These are phyloP conservation scores for Cyclotella distinguenda DNA, from an alignment of 108 stramenopile species.

Conservation along the genomic window DNA sequence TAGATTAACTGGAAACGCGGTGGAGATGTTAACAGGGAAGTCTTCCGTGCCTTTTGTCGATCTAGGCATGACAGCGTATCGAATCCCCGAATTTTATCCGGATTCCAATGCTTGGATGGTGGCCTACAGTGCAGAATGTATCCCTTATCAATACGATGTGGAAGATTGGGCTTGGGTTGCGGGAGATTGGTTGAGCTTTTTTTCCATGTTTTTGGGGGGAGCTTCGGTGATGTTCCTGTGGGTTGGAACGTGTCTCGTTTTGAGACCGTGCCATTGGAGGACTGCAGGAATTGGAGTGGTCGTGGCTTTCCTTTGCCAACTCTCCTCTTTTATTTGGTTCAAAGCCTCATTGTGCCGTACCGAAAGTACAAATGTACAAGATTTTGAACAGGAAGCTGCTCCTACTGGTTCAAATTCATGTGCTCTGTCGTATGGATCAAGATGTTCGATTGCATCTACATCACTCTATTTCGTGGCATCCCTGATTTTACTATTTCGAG, in stretches of 20 bases:
- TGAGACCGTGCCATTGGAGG: conserved; percentile 27
- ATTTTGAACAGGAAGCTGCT: conserved; percentile 19
- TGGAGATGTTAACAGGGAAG: conserved; percentile 43
- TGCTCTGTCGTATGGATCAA: conserved; percentile 42
- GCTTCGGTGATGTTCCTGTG: conserved; percentile 39
- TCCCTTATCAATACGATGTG: conserved; percentile 6
- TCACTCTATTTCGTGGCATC: conserved; percentile 23
- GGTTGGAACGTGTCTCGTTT: conserved; percentile 29
- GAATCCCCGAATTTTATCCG: conserved; percentile 40
- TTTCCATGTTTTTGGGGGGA: conserved; percentile 31
- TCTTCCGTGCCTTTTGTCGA: conserved; percentile 29
- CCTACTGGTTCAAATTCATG: conserved; percentile 26
- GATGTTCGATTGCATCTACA: conserved; percentile 33
- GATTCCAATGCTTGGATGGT: conserved; percentile 33
- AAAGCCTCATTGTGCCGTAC: conserved; percentile 37
- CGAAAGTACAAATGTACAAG: conserved; percentile 18
- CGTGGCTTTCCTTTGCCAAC: conserved; percentile 19
- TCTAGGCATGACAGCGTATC: conserved; percentile 36
- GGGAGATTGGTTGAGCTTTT: conserved; percentile 28
- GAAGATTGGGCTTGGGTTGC: conserved; percentile 33
- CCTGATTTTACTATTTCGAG: conserved; percentile 13
- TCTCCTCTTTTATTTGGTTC: conserved; percentile 39
- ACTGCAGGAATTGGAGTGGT: conserved; percentile 20
- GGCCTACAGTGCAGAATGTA: conserved; percentile 29
- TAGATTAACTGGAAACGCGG: conserved; percentile 23